Conservation (phyloP, 306 rosid species). For the Hippophae rhamnoides region DNA sequence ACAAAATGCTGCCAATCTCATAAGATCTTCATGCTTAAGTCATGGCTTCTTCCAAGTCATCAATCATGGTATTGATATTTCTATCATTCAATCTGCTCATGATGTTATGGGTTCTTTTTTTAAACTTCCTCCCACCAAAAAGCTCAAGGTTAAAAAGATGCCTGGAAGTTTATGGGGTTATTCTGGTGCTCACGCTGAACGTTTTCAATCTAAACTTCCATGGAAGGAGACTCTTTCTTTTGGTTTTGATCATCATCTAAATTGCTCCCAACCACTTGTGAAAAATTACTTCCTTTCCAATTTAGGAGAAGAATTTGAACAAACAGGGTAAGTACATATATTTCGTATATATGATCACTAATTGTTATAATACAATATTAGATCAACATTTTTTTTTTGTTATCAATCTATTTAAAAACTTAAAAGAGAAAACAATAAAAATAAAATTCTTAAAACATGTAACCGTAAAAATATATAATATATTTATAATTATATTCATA, state of each 20-base stretch:
- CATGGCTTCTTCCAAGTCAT: slow-evolving; percentile 76
- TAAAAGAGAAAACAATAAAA: too few relatives aligned
- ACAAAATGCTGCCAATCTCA: slow-evolving; percentile 24
- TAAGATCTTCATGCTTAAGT: slow-evolving; percentile 35
- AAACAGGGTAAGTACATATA: slow-evolving; percentile 38
- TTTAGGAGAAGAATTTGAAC: slow-evolving; percentile 37
- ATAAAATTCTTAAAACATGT: too few relatives aligned
- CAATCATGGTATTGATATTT: slow-evolving; percentile 48
- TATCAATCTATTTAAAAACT: too few relatives aligned
- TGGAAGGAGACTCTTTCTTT: slow-evolving; percentile 88
- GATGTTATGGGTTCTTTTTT: slow-evolving; percentile 38
- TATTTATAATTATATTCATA: too few relatives aligned
- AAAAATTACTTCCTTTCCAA: slow-evolving; percentile 42
- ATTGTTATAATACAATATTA: too few relatives aligned
- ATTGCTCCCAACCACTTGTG: neutral
- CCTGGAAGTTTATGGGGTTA: slow-evolving; percentile 43
- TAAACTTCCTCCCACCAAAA: slow-evolving; percentile 36
- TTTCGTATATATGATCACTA: too few relatives aligned
- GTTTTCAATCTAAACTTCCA: slow-evolving; percentile 55
- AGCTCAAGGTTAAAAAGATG: slow-evolving; percentile 16
- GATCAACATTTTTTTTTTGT: too few relatives aligned
- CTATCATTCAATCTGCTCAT: slow-evolving; percentile 31
- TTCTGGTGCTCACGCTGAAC: slow-evolving; percentile 58
- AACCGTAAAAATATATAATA: too few relatives aligned
- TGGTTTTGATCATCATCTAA: slow-evolving; percentile 18